These are phyloP conservation scores for Botrytis medusae DNA, from an alignment of 2,329 filamentous ascomycete genomes.

Conservation along the genomic window DNA sequence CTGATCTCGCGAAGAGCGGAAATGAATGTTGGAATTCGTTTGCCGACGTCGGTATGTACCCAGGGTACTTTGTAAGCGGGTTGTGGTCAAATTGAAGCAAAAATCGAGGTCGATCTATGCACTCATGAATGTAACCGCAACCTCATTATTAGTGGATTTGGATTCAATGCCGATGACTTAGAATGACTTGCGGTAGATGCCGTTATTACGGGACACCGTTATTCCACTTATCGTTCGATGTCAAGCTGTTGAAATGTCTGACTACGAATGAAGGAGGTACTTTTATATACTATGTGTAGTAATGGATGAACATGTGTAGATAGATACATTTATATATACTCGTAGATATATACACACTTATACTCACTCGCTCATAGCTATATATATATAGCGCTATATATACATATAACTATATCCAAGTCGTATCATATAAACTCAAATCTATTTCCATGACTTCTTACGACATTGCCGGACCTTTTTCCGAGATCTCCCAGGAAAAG, in stretches of 20 bases:
- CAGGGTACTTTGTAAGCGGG: too few species aligned
- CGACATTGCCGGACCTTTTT: not conserved
- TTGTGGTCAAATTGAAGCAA: too few species aligned
- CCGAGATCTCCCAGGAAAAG: not conserved
- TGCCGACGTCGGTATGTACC: too few species aligned
- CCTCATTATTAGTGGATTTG: not conserved
- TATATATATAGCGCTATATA: too few species aligned
- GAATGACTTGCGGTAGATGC: slow-evolving; percentile 1
- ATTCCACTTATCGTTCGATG: not conserved
- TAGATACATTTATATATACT: too few species aligned
- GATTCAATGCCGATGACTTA: not conserved
- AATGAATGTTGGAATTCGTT: not conserved
- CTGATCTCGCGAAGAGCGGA: not conserved
- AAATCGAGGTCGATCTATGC: too few species aligned
- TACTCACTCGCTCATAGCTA: too few species aligned
- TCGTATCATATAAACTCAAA: not conserved
- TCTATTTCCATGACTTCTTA: not conserved
- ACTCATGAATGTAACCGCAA: not conserved
- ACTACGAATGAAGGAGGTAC: too few species aligned
- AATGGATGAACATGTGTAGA: not conserved
- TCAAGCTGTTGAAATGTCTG: not conserved
- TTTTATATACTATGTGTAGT: not conserved
- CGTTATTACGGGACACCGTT: not conserved
- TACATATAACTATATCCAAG: too few species aligned
- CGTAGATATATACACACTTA: too few species aligned